Evolutionary conservation across 1,284 basidiomycete genomes (phyloP).

Genomic region (Tilletia setariae): DNA sequence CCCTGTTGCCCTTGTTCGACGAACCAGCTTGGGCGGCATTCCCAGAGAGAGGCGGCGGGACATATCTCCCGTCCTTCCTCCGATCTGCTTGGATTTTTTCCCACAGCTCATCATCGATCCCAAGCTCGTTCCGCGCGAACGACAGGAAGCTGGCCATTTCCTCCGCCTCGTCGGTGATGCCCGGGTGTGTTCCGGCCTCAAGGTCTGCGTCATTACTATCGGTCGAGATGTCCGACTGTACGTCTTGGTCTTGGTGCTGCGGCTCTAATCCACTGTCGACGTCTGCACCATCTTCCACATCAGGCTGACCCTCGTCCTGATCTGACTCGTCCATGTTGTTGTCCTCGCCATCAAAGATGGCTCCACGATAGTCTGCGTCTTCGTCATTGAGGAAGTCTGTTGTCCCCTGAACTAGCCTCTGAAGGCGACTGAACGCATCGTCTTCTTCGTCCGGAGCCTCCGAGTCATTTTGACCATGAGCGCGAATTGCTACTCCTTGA

Average conservation of each 20-base stretch:
- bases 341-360: not conserved
- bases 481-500: not conserved
- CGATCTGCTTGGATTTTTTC: conserved; percentile 3
- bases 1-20: too few relatives aligned
- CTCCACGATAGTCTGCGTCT: not conserved
- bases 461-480: not conserved
- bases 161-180: not conserved
- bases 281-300: not conserved
- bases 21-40: not conserved
- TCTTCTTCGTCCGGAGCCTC: not conserved
- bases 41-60: not conserved
- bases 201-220: not conserved
- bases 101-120: conserved; percentile 3
- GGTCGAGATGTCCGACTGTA: not conserved
- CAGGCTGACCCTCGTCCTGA: not conserved
- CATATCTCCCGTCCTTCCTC: not conserved
- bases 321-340: not conserved
- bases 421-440: not conserved
- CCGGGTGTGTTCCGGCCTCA: not conserved
- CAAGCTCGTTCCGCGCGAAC: not conserved
- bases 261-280: not conserved
- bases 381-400: not conserved
- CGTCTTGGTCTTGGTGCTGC: not conserved
- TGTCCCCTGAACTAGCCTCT: not conserved
- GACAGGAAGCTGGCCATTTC: conserved; percentile 13